These are phyloP conservation scores for Tuber indicum DNA, from an alignment of 495 filamentous ascomycete species.

Conservation along the genomic window DNA sequence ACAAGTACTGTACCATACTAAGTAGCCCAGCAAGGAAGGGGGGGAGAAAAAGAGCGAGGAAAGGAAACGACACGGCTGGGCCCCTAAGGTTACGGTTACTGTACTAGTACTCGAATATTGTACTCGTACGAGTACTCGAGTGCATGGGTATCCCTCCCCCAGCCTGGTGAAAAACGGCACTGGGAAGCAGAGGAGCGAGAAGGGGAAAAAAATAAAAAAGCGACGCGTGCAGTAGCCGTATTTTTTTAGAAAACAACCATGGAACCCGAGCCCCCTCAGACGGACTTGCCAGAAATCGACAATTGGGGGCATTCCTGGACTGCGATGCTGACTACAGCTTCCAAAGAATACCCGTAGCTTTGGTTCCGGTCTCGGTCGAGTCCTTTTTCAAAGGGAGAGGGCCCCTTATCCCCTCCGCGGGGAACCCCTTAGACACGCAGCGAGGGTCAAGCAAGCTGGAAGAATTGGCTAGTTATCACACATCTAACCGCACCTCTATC, in stretches of 20 bases:
- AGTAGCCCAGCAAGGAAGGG: neutral
- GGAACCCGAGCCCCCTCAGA: neutral
- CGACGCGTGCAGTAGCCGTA: neutral
- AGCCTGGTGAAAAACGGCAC: neutral
- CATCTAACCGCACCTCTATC: slow-evolving; percentile 3
- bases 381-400: neutral
- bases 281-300: neutral
- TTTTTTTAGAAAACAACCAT: neutral
- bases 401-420: neutral
- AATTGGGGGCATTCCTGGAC: neutral
- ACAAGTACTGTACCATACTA: no score
- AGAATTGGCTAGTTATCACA: neutral
- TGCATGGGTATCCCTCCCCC: neutral
- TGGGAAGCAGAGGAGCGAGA: neutral
- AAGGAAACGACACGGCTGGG: neutral
- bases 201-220: neutral
- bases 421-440: slow-evolving; percentile 1
- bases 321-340: neutral
- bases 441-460: neutral
- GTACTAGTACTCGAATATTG: no score
- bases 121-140: no score
- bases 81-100: neutral
- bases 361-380: neutral
- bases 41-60: neutral
- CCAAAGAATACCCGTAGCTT: neutral